Evolutionary conservation across 305 asterid genomes (phyloP).

Genomic region (Ajuga reptans): DNA sequence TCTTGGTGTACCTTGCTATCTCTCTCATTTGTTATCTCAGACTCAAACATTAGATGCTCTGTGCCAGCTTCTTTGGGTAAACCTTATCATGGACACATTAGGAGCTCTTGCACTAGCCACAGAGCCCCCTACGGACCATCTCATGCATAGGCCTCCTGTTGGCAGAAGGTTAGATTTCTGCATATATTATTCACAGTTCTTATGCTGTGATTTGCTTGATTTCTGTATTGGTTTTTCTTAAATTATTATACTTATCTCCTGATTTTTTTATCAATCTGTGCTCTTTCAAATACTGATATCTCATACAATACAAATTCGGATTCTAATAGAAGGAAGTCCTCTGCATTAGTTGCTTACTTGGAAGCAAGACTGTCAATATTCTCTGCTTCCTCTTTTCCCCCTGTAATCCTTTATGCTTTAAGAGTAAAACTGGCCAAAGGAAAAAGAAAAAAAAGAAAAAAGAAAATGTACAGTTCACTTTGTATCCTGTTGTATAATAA

Average conservation of each 20-base stretch:
- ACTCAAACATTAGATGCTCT: neutral
- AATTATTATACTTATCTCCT: neutral
- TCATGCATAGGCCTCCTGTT: conserved; percentile 79
- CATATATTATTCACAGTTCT: neutral
- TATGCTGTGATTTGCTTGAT: conserved; percentile 5
- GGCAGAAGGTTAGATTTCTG: conserved; percentile 71
- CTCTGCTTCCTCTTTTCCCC: neutral
- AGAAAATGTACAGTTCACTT: neutral
- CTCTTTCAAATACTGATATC: neutral
- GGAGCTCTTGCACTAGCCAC: conserved; percentile 99
- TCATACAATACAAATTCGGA: neutral
- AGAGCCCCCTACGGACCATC: conserved; percentile 91
- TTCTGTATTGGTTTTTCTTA: neutral
- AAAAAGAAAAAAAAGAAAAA: too few relatives aligned
- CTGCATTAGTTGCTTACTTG: neutral
- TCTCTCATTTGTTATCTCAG: neutral
- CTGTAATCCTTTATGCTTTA: neutral
- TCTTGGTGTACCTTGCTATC: neutral
- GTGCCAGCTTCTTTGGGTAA: conserved; percentile 91
- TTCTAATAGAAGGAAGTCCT: neutral
- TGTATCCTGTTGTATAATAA: neutral
- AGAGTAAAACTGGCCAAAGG: neutral
- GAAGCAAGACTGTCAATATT: neutral
- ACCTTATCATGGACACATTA: conserved; percentile 94
- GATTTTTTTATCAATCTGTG: neutral